These are phyloP conservation scores for Arthroderma uncinatum DNA, from an alignment of 2,329 filamentous ascomycete genomes.

Conservation along the genomic window DNA sequence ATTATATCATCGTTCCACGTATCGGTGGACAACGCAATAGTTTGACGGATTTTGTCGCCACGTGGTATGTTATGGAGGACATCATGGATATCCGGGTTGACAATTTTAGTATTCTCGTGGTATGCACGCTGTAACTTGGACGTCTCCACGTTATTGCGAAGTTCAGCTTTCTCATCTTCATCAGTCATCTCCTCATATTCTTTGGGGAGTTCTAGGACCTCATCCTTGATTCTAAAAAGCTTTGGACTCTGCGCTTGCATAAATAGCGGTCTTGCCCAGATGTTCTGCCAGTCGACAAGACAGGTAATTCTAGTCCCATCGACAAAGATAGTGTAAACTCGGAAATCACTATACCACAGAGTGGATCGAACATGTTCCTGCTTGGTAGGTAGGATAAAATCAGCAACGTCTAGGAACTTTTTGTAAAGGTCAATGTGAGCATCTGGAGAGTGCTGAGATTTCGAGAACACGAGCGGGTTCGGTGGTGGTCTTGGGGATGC, in stretches of 20 bases:
- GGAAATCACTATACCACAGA: slow-evolving; percentile 34
- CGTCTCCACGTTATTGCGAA: too few relatives aligned
- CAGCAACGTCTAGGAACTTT: slow-evolving; percentile 2
- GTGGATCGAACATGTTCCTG: slow-evolving; percentile 19
- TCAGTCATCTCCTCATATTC: slow-evolving; percentile 17
- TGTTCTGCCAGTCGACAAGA: slow-evolving; percentile 23
- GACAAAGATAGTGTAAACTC: slow-evolving; percentile 32
- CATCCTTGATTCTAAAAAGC: slow-evolving; percentile 18
- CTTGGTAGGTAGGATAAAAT: slow-evolving; percentile 10
- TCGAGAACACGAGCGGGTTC: slow-evolving; percentile 8
- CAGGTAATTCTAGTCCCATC: slow-evolving; percentile 24
- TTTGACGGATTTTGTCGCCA: too few relatives aligned
- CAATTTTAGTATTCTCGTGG: too few relatives aligned
- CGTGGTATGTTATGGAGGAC: too few relatives aligned
- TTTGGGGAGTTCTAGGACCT: slow-evolving; percentile 18
- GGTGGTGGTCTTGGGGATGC: background rate
- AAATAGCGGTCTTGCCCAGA: slow-evolving; percentile 1
- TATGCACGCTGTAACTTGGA: too few relatives aligned
- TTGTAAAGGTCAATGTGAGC: slow-evolving; percentile 8
- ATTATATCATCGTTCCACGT: too few relatives aligned
- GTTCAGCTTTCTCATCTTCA: slow-evolving; percentile 10
- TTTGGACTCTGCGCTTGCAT: background rate
- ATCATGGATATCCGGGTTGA: too few relatives aligned
- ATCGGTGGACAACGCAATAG: too few relatives aligned
- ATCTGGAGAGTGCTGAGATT: slow-evolving; percentile 1